Base-by-base conservation (phyloP, 1,139 yeast species). In the Blastobotrys illinoisensis region DNA sequence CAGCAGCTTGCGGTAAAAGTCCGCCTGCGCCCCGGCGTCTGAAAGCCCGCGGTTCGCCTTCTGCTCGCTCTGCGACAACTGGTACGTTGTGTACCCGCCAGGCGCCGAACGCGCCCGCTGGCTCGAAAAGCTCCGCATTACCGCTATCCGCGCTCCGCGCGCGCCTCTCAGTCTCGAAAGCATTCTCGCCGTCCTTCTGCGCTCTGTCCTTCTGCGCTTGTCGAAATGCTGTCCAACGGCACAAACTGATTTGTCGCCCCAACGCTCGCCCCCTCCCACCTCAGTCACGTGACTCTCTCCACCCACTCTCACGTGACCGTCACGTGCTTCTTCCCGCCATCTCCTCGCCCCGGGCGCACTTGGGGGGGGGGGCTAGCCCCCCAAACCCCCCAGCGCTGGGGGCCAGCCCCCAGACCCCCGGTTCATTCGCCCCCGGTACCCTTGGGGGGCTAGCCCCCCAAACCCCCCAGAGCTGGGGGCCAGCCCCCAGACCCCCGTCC, bases 21-120 rank as follows among this genome's bases (percentile, higher is more conserved):
- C 85, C 1, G 95, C 90, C 71, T 93, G 99, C 9, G 81, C 77
- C 4, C 66, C 73, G 1, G 97, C 79, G 68, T 88, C 86, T 48
- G 76, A 72, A 52, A 88, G 70, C 56, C 86, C 86, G 56, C 78
- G 74, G 70, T 93, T 93, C 48, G 99, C 99, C 20, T 78, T 75
- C 68, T 85, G 89, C 69, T 93, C 99, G 66, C 84, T 85, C 6
- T 44, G 28, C 21, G 55, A 52, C 18, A 55, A 50, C 49, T 52
- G 50, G 52, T 49, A 54, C 26, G 44, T 49, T 14, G 48, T 48
- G 32, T 51, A 21, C 44, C 46, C 26, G 46, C 5, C 21, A n/a
- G 43, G 24, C 4, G 16, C n/a, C 50, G 40, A n/a, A n/a, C n/a
- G n/a, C n/a, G n/a, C 24, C 14, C 16, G n/a, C 36, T 13, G 11